Conservation (phyloP, 225 moss, liverwort and hornwort species). For the Sphagnum tenellum region DNA sequence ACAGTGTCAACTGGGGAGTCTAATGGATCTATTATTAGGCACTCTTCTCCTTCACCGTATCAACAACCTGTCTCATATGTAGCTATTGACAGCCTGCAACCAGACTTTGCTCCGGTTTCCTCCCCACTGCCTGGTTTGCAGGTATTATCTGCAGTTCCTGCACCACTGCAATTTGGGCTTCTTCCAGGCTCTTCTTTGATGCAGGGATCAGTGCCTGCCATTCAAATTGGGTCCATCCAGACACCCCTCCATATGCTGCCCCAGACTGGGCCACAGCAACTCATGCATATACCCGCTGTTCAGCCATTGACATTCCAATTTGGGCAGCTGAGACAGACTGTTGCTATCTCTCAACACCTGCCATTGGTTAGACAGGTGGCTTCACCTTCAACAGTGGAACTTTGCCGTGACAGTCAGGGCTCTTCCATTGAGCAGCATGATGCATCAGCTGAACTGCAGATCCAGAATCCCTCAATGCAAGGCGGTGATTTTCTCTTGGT, state of each 20-base stretch:
- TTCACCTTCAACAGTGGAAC: background rate
- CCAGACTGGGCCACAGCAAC: constrained; percentile 48
- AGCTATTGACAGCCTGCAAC: constrained; percentile 46
- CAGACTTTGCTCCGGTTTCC: constrained; percentile 18
- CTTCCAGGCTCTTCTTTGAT: constrained; percentile 64
- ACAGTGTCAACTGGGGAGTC: constrained; percentile 25
- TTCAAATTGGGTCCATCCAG: constrained; percentile 96
- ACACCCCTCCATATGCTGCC: constrained; percentile 83
- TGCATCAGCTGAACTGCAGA: background rate
- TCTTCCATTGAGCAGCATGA: constrained; percentile 20
- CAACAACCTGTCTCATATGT: constrained; percentile 67
- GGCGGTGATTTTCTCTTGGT: constrained; percentile 21
- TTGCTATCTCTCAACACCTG: constrained; percentile 19
- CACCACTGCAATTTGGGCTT: constrained; percentile 79
- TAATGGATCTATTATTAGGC: constrained; percentile 34
- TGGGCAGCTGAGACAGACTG: constrained; percentile 74
- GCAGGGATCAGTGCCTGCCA: constrained; percentile 76
- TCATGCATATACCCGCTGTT: constrained; percentile 29
- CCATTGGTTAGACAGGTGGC: constrained; percentile 16
- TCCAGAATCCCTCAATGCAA: constrained; percentile 6
- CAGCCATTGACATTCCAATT: constrained; percentile 74
- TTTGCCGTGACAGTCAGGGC: constrained; percentile 11
- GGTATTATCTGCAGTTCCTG: constrained; percentile 48
- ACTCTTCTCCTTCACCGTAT: constrained; percentile 21
- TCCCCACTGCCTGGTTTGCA: constrained; percentile 50